phyloP scores from a whole-genome alignment of 2,329 filamentous ascomycete genomes.

The Tolypocladium paradoxum region DNA sequence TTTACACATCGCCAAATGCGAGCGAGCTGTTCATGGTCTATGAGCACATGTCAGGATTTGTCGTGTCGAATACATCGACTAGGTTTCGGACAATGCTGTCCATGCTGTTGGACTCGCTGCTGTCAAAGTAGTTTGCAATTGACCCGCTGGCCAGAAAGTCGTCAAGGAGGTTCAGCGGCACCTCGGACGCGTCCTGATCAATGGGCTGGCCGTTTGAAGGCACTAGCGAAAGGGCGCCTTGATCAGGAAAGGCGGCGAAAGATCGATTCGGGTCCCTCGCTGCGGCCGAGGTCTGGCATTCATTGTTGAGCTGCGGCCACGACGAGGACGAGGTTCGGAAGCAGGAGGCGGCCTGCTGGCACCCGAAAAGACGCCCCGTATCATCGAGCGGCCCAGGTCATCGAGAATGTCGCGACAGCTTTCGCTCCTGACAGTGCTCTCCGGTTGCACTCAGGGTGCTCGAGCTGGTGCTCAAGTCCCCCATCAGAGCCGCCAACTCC shows the following conservation, averaged over 20 bases:
- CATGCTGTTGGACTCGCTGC: conserved; percentile 16
- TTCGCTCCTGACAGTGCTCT: conserved; percentile 40
- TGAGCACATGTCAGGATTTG: neutral
- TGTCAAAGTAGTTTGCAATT: conserved; percentile 17
- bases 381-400: conserved; percentile 21
- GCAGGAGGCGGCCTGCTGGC: neutral
- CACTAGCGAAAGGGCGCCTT: neutral
- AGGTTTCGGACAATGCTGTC: conserved; percentile 22
- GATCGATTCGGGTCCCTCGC: neutral
- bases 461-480: conserved; percentile 28
- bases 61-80: conserved; percentile 17
- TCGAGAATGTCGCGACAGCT: conserved; percentile 32
- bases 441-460: conserved; percentile 39
- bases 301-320: neutral
- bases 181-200: conserved; percentile 11
- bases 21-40: neutral
- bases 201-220: neutral
- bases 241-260: neutral
- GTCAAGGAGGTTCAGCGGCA: conserved; percentile 9
- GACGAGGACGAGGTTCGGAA: neutral
- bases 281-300: neutral
- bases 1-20: neutral
- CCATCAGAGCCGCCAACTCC: conserved; percentile 27
- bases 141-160: conserved; percentile 13
- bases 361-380: conserved; percentile 8